Base-by-base conservation (phyloP, 2,329 filamentous ascomycete genomes). In the Fusarium proliferatum region DNA sequence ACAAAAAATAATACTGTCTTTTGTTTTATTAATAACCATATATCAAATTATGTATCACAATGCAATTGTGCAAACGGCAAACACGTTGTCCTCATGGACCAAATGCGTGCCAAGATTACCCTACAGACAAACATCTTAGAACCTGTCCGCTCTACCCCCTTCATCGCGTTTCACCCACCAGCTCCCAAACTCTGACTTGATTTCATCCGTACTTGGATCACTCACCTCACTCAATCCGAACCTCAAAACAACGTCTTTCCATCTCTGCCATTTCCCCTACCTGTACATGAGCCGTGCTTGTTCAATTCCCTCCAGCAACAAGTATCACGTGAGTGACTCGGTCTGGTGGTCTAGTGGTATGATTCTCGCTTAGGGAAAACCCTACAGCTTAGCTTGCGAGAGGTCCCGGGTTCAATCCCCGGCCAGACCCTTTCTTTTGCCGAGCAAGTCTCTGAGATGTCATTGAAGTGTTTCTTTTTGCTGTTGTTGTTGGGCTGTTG, bases 361-460 rank as follows among this genome's bases (percentile, higher is more conserved):
- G 88, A 90, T 91, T 90, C 88, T 89, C 88, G 89, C 89, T 90
- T 90, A 91, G 89, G 88, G 89, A 80, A 75, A 73, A 83, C 80
- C 81, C 81, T 80, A 74, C 45, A 80, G 80, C 79, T 72, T 38
- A 65, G 73, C 72, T 77, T 84, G 82, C 82, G 82, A 83, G 82
- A 84, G 82, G 82, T 84, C 82, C 82, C 82, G 82, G 81, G 82
- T 83, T 84, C 83, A 82, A 84, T 84, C 81, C 83, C 81, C 83
- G 83, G 83, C 81, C 82, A 82, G 82, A 82, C 82, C 41, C 63
- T 46, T 49, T 6, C 63, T 66, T 66, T 65, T 66, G 63, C 48
- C 2, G 1, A 11, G 4, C 12, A 38, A 12, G 19, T 3, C 10
- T 33, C 2, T 33, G 6, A 23, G 28, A 33, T 17, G 28, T 30